These are phyloP conservation scores for Globisporangium spiculum DNA, from an alignment of 352 stramenopile species.

Conservation along the genomic window DNA sequence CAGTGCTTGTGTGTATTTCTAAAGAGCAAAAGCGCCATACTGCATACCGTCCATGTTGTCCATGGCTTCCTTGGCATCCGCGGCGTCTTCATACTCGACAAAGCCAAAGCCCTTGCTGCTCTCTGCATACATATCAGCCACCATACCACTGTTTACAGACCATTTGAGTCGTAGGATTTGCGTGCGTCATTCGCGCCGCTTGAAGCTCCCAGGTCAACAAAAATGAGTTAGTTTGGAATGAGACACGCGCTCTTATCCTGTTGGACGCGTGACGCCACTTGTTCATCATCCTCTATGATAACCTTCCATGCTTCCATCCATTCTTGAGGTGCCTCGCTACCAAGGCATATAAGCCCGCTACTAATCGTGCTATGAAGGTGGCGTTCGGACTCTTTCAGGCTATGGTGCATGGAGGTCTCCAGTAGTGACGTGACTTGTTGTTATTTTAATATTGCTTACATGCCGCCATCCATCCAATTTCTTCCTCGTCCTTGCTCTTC, in stretches of 20 bases:
- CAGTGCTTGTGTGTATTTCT: neutral
- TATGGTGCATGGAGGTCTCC: neutral
- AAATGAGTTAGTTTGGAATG: no score
- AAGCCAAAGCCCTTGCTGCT: constrained; percentile 92
- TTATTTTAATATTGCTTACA: constrained; percentile 6
- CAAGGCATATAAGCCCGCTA: no score
- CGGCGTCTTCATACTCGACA: constrained; percentile 90
- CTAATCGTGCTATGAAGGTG: no score
- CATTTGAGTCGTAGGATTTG: no score
- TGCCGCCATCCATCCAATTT: neutral
- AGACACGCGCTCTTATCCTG: no score
- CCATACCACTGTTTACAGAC: constrained; percentile 17
- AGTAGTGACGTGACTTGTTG: neutral
- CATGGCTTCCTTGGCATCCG: constrained; percentile 88
- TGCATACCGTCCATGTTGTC: constrained; percentile 94
- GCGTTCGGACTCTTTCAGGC: neutral
- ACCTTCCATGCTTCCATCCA: no score
- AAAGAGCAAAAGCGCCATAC: neutral
- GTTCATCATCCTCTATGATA: no score
- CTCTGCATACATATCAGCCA: constrained; percentile 31
- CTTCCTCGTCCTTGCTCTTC: neutral
- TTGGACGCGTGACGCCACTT: no score
- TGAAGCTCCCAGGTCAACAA: no score
- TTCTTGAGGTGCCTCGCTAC: no score
- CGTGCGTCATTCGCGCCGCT: no score